Percentiles rank a stretch among this genome's conserved stretches.
These are phyloP conservation scores for Beta lomatogona DNA, from an alignment of 179 eudicot genomes.

Conservation along the genomic window DNA sequence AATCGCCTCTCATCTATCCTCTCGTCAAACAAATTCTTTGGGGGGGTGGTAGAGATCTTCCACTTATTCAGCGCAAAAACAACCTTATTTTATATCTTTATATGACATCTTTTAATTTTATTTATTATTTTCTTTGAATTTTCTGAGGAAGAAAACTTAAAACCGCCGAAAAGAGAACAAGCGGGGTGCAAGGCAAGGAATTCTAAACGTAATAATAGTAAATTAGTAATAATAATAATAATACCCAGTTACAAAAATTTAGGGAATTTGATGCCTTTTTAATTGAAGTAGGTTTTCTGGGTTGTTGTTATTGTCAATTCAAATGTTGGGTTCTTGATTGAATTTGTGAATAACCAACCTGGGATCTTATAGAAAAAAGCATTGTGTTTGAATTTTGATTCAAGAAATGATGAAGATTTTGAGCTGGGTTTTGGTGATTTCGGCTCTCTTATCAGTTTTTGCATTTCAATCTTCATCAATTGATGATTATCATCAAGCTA, in stretches of 20 bases:
- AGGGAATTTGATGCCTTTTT: constrained; percentile 16
- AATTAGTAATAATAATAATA: no score
- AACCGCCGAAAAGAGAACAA: neutral
- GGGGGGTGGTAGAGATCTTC: constrained; percentile 20
- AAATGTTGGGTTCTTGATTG: constrained; percentile 1
- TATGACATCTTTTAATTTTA: no score
- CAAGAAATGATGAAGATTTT: no score
- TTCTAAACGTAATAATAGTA: constrained; percentile 22
- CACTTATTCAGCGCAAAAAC: no score
- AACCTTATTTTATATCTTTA: no score
- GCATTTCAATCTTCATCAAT: no score
- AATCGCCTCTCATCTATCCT: no score
- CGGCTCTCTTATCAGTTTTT: no score
- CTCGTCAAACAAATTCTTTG: no score
- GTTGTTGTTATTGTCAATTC: neutral
- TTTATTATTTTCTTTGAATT: constrained; percentile 13
- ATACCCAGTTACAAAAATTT: constrained; percentile 19
- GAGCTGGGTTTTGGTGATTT: no score
- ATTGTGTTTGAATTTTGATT: no score
- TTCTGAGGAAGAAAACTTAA: constrained; percentile 16
- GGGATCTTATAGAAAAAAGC: constrained; percentile 22
- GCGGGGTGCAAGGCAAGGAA: constrained; percentile 23
- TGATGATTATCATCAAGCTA: no score
- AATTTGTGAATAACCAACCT: constrained; percentile 25
- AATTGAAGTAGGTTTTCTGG: constrained; percentile 15